Evolutionary conservation across 73 alveolate genomes (phyloP), one percentile per base, ranked within the genome.

Genomic region (Durusdinium trenchii): DNA sequence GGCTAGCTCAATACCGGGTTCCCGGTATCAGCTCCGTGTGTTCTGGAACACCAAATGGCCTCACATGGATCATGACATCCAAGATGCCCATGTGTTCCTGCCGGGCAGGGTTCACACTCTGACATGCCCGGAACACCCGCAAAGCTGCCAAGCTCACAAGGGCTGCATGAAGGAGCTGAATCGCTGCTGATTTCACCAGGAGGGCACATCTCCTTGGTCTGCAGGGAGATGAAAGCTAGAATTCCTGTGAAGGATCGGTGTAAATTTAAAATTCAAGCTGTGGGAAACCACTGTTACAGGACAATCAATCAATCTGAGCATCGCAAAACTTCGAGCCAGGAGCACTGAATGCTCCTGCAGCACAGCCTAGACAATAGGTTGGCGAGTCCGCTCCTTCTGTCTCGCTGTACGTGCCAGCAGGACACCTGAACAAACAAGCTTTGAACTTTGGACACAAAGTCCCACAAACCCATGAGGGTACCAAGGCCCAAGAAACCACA

Each of bases 11-110:
- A 40, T 12, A n/a, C 42, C 42, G 18, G 45, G 45, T 32, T 18
- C 23, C 46, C 26, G 26, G 14, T n/a, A n/a, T 35, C 16, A 28
- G 14, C 46, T 6, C 50, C 48, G 26, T 4, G 38, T 4, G 46
- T 5, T 3, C 50, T 5, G 23, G 64, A 9, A 36, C 30, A 10
- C 50, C 46, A 5, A 71, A 35, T 3, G 46, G 38, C 26, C 3
- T 3, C 46, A 18, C 83, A 36, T 4, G 46, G 48, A 20, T 28
- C n/a, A 28, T n/a, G 50, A 6, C 18, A 1, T 51, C 84, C 86
- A 14, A 30, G 86, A 2, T 43, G 96, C 96, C 96, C 96, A 64
- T 89, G 43, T 38, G 85, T 67, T 26, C 96, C 96, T 1, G 86
- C 86, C 7, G 60, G 3, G 50, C 96, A 89, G 43, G 79, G 85